Evolutionary conservation across 1,284 basidiomycete species (phyloP), one percentile per base, ranked within the genome.

Genomic region (Leccinum pallidistipes): DNA sequence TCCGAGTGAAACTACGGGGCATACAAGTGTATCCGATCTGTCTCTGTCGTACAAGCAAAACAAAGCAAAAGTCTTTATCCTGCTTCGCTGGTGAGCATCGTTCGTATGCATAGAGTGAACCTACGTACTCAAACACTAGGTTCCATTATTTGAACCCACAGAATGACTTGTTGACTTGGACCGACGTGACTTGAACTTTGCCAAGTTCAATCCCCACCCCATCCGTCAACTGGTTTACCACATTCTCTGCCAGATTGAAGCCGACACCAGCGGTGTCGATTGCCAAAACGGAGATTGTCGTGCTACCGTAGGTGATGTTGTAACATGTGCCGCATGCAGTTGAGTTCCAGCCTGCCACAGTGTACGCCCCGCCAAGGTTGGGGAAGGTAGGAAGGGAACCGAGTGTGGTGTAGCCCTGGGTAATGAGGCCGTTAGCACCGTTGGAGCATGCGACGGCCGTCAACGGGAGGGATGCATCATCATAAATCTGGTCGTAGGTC

Each of bases 331-430:
- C 79, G 11, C 77, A 78, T 5, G 59, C 66, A 2, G 70, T 12
- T 4, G 74, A 75, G 62, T 74, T 55, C 67, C 66, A 79, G 6
- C 65, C 63, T 0, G 64, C 58, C 8, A 85, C 70, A 18, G 74
- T 76, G 36, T 67, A 67, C 7, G 76, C 77, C 18, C 79, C 83
- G 14, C 82, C 84, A 66, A 86, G 71, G 65, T 78, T 71, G 18
- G 84, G 84, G 74, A 80, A 86, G 34, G 63, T 73, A 32, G 82
- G 81, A 50, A 86, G 74, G 18, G 75, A 75, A 7, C 76, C 76
- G 67, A 85, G 80, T 38, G 78, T 84, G 29, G 70, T 73, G 71
- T 74, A 85, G 5, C 78, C 77, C 38, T 76, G 74, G 59, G 74
- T 77, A 36, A 77, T 43, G 58, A 86, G 78, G 14, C 75, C 76